Conservation (phyloP, 2,329 filamentous ascomycete species). For the Exserohilum rostratum region DNA sequence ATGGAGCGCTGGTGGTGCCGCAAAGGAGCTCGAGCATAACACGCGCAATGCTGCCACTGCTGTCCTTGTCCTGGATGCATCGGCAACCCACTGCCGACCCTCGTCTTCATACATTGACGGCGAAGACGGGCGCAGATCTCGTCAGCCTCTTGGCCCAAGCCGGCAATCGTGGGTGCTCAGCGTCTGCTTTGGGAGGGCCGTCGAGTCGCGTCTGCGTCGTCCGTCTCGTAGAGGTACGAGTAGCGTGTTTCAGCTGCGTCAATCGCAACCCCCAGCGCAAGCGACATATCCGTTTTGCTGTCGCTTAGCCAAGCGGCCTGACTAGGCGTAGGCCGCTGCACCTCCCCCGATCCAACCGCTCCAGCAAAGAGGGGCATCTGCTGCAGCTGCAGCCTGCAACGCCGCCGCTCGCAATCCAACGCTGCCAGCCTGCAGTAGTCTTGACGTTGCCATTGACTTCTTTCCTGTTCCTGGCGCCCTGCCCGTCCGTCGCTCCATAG, state of each 20-base stretch:
- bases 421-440: too few relatives aligned
- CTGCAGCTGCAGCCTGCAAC: constrained; percentile 7
- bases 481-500: too few relatives aligned
- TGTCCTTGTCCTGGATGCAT: constrained; percentile 8
- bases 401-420: not conserved
- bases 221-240: constrained; percentile 12
- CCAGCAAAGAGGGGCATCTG: constrained; percentile 8
- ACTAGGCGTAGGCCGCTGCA: constrained; percentile 10
- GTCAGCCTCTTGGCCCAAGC: constrained; percentile 7
- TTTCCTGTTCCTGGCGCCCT: constrained; percentile 10
- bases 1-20: constrained; percentile 3
- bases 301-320: constrained; percentile 16
- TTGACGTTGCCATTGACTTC: constrained; percentile 6
- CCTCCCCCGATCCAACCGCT: not conserved
- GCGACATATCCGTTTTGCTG: constrained; percentile 19
- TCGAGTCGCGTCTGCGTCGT: constrained; percentile 11
- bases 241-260: constrained; percentile 31
- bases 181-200: not conserved
- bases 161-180: not conserved
- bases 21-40: constrained; percentile 5
- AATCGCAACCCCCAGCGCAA: constrained; percentile 15
- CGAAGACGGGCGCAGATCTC: constrained; percentile 1
- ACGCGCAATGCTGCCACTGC: constrained; percentile 9
- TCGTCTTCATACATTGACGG: not conserved
- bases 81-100: constrained; percentile 3